Conservation (phyloP, 495 filamentous ascomycete species). For the Penicillium ucsense region DNA sequence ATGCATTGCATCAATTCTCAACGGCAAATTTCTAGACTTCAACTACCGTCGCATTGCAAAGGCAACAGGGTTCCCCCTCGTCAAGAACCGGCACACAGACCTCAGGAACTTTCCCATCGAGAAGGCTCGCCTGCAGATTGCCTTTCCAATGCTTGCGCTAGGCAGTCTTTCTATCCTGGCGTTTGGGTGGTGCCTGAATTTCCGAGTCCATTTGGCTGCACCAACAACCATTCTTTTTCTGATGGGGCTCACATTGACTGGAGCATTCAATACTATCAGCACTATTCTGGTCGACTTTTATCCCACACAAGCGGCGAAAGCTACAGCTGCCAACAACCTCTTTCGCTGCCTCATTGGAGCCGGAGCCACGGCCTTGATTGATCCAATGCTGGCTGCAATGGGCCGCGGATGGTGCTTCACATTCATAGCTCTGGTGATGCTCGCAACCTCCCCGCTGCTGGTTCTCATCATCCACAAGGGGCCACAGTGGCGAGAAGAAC, state of each 20-base stretch:
- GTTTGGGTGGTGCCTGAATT: constrained; percentile 32
- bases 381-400: constrained; percentile 55
- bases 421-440: constrained; percentile 47
- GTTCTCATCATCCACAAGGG: constrained; percentile 35
- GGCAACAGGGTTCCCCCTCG: constrained; percentile 33
- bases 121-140: constrained; percentile 47
- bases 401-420: constrained; percentile 64
- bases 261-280: constrained; percentile 46
- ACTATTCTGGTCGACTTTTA: constrained; percentile 60
- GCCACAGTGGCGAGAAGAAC: constrained; percentile 40
- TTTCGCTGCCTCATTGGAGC: constrained; percentile 60
- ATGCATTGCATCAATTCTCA: constrained; percentile 76
- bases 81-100: constrained; percentile 42
- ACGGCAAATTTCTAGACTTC: constrained; percentile 63
- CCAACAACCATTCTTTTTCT: constrained; percentile 49
- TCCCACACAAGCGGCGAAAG: constrained; percentile 48
- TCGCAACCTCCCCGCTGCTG: constrained; percentile 43
- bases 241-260: constrained; percentile 46
- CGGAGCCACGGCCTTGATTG: constrained; percentile 52
- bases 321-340: constrained; percentile 63
- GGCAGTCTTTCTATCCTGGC: constrained; percentile 27
- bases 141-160: constrained; percentile 29
- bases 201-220: constrained; percentile 28
- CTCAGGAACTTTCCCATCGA: constrained; percentile 54
- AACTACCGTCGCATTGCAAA: constrained; percentile 37